These are phyloP conservation scores for Podaxis rugospora DNA, from an alignment of 768 basidiomycete species.

Conservation along the genomic window DNA sequence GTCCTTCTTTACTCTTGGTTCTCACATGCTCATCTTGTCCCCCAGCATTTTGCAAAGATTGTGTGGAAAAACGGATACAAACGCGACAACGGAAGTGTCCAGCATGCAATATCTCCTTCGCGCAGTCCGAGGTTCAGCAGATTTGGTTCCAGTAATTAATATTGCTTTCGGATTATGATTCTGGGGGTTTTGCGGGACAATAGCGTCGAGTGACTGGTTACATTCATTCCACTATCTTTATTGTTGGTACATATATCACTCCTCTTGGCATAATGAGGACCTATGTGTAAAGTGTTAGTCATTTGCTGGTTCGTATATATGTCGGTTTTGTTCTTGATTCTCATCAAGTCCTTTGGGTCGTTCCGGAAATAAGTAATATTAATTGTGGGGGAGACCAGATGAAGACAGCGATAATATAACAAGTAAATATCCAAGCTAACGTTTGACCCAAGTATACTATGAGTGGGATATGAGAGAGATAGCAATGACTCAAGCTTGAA, in stretches of 20 bases:
- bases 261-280: slow-evolving; percentile 11
- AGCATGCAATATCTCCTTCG: slow-evolving; percentile 78
- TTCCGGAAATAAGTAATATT: slow-evolving; percentile 15
- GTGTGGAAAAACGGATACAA: slow-evolving; percentile 81
- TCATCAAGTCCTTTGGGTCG: neutral
- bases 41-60: slow-evolving; percentile 80
- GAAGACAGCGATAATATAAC: slow-evolving; percentile 10
- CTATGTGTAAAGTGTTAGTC: slow-evolving; percentile 8
- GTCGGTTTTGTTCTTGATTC: neutral
- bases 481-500: neutral
- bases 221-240: slow-evolving; percentile 10
- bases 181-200: slow-evolving; percentile 13
- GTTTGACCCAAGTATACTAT: slow-evolving; percentile 96
- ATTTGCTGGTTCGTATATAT: slow-evolving; percentile 12
- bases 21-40: neutral
- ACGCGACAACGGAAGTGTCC: slow-evolving; percentile 95
- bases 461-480: slow-evolving; percentile 8
- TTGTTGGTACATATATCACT: slow-evolving; percentile 12
- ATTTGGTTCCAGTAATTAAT: slow-evolving; percentile 41
- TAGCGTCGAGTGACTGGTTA: slow-evolving; percentile 7
- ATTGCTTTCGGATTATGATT: slow-evolving; percentile 12
- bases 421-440: slow-evolving; percentile 37
- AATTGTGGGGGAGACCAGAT: neutral
- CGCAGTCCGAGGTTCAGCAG: slow-evolving; percentile 69
- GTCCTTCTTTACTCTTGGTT: slow-evolving; percentile 26